A percentile compares a stretch with the other conserved stretches of the same genome.
Conservation (phyloP, 768 basidiomycete species). For the Trametes cingulata region DNA sequence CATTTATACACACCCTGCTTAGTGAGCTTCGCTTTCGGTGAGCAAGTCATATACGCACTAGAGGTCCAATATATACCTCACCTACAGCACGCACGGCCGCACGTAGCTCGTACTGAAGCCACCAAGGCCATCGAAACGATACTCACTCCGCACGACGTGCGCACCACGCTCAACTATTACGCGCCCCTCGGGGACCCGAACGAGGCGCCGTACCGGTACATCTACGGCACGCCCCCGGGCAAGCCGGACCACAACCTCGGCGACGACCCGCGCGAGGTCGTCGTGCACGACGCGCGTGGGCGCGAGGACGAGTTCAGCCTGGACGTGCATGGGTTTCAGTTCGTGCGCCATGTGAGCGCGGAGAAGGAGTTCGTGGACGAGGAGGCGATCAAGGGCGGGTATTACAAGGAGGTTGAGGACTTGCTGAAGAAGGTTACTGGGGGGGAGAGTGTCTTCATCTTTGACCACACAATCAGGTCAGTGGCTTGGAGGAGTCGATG, state of each 20-base stretch:
- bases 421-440: slow-evolving; percentile 42
- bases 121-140: slow-evolving; percentile 28
- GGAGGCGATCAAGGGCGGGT: slow-evolving; percentile 37
- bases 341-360: slow-evolving; percentile 33
- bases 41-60: neutral
- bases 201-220: slow-evolving; percentile 39
- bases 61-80: neutral
- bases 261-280: slow-evolving; percentile 27
- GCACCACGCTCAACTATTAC: slow-evolving; percentile 41
- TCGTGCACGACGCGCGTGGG: slow-evolving; percentile 35
- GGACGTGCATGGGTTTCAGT: slow-evolving; percentile 48
- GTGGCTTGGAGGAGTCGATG: neutral
- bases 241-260: slow-evolving; percentile 33
- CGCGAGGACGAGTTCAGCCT: slow-evolving; percentile 32
- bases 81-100: neutral
- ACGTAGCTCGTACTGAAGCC: neutral
- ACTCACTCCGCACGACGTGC: slow-evolving; percentile 37
- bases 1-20: slow-evolving; percentile 4
- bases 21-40: neutral
- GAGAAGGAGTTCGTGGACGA: slow-evolving; percentile 45
- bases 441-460: slow-evolving; percentile 43
- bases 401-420: slow-evolving; percentile 45
- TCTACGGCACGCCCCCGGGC: slow-evolving; percentile 27
- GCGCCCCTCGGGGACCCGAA: slow-evolving; percentile 21
- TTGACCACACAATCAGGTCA: slow-evolving; percentile 47